Conservation (phyloP, 2,329 filamentous ascomycete genomes). For the Alternaria brassicae region DNA sequence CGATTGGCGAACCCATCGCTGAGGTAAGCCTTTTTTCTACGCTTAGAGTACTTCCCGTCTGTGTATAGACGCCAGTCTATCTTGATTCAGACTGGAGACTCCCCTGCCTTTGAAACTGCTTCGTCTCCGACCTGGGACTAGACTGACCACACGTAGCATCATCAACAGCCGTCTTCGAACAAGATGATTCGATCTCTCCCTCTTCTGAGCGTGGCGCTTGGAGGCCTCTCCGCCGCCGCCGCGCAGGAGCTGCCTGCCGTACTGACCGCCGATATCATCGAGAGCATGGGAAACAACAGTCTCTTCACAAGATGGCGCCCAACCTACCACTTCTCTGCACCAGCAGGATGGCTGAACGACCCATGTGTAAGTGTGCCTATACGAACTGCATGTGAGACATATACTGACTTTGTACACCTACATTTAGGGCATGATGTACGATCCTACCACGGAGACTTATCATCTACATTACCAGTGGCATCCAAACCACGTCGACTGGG, state of each 20-base stretch:
- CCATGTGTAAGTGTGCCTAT: background rate
- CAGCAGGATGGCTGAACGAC: conserved; percentile 58
- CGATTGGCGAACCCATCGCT: conserved; percentile 6
- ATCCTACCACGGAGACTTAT: conserved; percentile 57
- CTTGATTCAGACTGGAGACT: background rate
- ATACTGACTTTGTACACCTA: background rate
- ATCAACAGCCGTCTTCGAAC: conserved; percentile 1
- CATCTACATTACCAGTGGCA: conserved; percentile 64
- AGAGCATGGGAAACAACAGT: conserved; percentile 55
- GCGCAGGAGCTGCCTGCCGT: conserved; percentile 38
- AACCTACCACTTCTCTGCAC: conserved; percentile 56
- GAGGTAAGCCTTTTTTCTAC: conserved; percentile 1
- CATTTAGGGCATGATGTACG: conserved; percentile 55
- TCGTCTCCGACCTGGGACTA: background rate
- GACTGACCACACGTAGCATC: conserved; percentile 6
- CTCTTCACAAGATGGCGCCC: conserved; percentile 59
- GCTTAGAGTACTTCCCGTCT: background rate
- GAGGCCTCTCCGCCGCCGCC: conserved; percentile 19
- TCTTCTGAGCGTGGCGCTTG: conserved; percentile 37
- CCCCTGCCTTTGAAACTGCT: background rate
- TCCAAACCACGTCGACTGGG: conserved; percentile 57
- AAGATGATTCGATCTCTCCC: conserved; percentile 34
- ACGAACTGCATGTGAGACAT: background rate
- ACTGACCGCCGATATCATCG: conserved; percentile 38
- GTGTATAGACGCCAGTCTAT: background rate